Evolutionary conservation across 2,329 filamentous ascomycete species (phyloP).

Genomic region (Fonsecaea erecta): DNA sequence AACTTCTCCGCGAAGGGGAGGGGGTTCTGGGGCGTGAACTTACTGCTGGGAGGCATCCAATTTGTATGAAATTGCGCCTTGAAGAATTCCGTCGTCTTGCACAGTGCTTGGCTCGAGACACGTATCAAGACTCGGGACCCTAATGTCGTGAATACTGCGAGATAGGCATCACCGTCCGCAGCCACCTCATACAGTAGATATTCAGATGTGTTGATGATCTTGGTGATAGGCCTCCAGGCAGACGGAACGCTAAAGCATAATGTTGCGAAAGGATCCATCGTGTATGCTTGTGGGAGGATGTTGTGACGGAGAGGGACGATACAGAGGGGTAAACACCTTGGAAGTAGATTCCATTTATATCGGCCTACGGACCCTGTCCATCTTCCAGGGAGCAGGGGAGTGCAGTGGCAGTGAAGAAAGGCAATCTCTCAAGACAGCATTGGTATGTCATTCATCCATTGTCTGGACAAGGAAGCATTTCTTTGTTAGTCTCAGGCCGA

Average conservation of each 20-base stretch:
- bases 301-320: neutral
- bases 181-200: neutral
- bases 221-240: neutral
- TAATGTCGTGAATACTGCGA: neutral
- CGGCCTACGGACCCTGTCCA: too few relatives aligned
- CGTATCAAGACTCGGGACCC: neutral
- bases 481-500: too few relatives aligned
- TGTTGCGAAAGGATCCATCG: too few relatives aligned
- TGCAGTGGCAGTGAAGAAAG: neutral
- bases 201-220: neutral
- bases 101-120: neutral
- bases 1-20: neutral
- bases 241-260: neutral
- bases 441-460: too few relatives aligned
- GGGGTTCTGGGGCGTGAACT: slow-evolving; percentile 1
- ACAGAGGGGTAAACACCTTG: neutral
- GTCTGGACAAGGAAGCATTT: too few relatives aligned
- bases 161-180: neutral
- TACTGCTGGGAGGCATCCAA: neutral
- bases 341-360: neutral
- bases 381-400: too few relatives aligned
- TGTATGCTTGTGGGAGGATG: neutral
- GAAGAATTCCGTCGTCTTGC: neutral
- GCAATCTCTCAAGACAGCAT: neutral
- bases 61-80: neutral